phyloP scores from a whole-genome alignment of 306 rosid genomes.

The Trifolium pratense region DNA sequence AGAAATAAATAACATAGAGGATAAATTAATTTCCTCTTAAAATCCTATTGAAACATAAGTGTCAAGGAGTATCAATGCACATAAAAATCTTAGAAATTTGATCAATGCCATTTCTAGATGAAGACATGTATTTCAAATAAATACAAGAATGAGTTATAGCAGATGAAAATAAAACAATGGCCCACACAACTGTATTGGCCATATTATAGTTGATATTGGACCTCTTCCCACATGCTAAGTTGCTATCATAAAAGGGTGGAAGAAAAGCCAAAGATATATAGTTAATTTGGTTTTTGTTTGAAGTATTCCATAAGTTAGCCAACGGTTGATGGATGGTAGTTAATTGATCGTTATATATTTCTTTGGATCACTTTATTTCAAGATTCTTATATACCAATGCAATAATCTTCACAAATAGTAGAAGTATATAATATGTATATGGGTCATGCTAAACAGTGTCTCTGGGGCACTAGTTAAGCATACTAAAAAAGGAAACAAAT shows the following conservation, averaged over 20 bases:
- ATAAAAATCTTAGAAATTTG: not conserved
- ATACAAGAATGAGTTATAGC: not conserved
- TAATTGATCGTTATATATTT: not conserved
- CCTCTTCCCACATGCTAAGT: not conserved
- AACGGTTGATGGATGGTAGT: not conserved
- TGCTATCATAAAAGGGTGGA: not conserved
- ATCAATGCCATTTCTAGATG: not conserved
- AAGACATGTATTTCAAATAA: not conserved
- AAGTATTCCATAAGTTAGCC: conserved; percentile 13
- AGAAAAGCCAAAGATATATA: not conserved
- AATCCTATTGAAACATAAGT: too few species aligned
- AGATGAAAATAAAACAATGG: not conserved
- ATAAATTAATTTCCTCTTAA: too few species aligned
- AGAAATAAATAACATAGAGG: too few species aligned
- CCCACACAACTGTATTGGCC: conserved; percentile 6
- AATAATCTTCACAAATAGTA: not conserved
- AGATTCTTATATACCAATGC: conserved; percentile 16
- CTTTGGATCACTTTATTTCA: conserved; percentile 13
- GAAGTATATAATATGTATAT: too few species aligned
- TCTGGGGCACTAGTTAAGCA: too few species aligned
- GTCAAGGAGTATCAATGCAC: not conserved
- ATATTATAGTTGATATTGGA: not conserved
- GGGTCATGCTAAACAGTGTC: too few species aligned
- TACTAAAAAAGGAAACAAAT: too few species aligned
- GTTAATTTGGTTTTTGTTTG: not conserved